Base-by-base conservation (phyloP, 148 eudicot genomes). In the Cornus controversa region DNA sequence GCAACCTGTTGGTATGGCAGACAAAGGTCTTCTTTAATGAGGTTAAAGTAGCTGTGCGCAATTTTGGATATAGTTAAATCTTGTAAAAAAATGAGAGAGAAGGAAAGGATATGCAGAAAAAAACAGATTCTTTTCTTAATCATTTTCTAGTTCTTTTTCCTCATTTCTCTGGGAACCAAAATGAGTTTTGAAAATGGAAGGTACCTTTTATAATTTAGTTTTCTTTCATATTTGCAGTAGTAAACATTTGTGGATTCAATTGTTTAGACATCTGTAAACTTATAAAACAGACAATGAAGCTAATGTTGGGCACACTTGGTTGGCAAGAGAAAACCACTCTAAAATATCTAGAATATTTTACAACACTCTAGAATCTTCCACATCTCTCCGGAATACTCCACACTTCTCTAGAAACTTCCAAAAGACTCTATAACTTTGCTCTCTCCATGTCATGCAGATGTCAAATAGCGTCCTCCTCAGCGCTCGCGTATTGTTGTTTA, bases 81-180 rank as follows among this genome's bases (percentile, higher is more conserved):
- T 74, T 37, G 62, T 65, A 58, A 45, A 42, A 53, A 2, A 74
- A 29, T 64, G 67, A 26, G 24, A 47, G 25, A 75, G 29, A 54
- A 69, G 70, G 25, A 69, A 75, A 60, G 50, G 24, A 69, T 67
- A 26, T 45, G 70, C 78, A 70, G 62, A 26, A 73, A 72, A 40
- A 72, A 36, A 36, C 15, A 20, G 40, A 29, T 57, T 53, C 9
- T 26, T 31, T 53, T 58, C 65, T 79, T 14, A 6, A n/a, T n/a
- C n/a, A 58, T 54, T n/a, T 70, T 37, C 25, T 4, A 20, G 14
- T 4, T 29, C 25, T 36, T 77, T 34, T n/a, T 75, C 58, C 2
- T 77, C 57, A 45, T 77, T 78, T 24, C 29, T 66, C 40, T 66
- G 29, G 11, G 14, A 50, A 27, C 10, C 29, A 6, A 40, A 67